These are phyloP conservation scores for Cercospora sp. DNA, from an alignment of 2,329 filamentous ascomycete species.

Conservation along the genomic window DNA sequence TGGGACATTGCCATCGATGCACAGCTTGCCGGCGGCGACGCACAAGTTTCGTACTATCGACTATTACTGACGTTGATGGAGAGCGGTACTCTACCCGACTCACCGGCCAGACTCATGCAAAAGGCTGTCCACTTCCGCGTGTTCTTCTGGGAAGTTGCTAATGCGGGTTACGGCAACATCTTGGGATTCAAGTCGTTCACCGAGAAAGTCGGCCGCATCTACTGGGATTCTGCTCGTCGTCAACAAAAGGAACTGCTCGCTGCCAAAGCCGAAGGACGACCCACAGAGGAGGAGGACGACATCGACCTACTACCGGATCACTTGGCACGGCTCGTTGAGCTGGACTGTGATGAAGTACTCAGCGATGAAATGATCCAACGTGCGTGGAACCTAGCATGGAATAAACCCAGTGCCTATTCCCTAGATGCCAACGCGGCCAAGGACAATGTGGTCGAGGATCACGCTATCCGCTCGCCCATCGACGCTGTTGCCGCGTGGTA, in stretches of 20 bases:
- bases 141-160: slow-evolving; percentile 75
- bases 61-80: slow-evolving; percentile 83
- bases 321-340: slow-evolving; percentile 71
- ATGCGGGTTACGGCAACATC: slow-evolving; percentile 64
- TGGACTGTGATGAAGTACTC: slow-evolving; percentile 80
- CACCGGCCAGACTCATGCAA: slow-evolving; percentile 80
- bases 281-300: slow-evolving; percentile 45
- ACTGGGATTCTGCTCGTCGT: slow-evolving; percentile 78
- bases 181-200: slow-evolving; percentile 68
- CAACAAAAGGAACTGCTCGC: slow-evolving; percentile 50
- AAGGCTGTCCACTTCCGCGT: slow-evolving; percentile 91
- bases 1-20: slow-evolving; percentile 94
- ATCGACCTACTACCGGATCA: slow-evolving; percentile 74
- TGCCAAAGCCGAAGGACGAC: slow-evolving; percentile 29
- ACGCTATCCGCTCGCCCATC: slow-evolving; percentile 78
- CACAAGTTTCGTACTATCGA: slow-evolving; percentile 83
- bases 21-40: slow-evolving; percentile 85
- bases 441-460: slow-evolving; percentile 81
- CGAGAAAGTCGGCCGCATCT: slow-evolving; percentile 68
- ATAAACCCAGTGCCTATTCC: slow-evolving; percentile 70
- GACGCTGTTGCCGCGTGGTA: slow-evolving; percentile 92
- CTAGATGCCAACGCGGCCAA: slow-evolving; percentile 68
- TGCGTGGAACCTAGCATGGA: slow-evolving; percentile 87
- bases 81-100: slow-evolving; percentile 81
- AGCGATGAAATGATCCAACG: slow-evolving; percentile 75